These are phyloP conservation scores for Solanum tarijense DNA, from an alignment of 257 asterid species.

Conservation along the genomic window DNA sequence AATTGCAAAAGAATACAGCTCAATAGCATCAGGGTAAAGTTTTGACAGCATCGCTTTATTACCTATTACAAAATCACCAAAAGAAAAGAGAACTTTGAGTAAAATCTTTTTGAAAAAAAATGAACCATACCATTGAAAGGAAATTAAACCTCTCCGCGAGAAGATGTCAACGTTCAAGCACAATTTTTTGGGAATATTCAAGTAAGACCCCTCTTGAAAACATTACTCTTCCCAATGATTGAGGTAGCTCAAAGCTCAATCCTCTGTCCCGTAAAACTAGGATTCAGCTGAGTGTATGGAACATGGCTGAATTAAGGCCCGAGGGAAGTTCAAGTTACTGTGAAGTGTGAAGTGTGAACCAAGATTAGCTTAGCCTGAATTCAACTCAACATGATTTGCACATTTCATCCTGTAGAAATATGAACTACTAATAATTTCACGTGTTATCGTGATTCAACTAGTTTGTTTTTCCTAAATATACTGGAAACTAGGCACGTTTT, in stretches of 20 bases:
- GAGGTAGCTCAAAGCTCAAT: background rate
- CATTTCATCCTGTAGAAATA: background rate
- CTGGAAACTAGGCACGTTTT: background rate
- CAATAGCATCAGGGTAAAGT: conserved; percentile 49
- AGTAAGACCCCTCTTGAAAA: background rate
- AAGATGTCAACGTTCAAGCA: background rate
- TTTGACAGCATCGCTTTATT: conserved; percentile 74
- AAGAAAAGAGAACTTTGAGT: background rate
- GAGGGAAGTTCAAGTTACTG: background rate
- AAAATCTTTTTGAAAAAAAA: background rate
- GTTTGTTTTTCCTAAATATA: background rate
- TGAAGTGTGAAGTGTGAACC: background rate
- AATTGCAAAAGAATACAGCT: conserved; percentile 67
- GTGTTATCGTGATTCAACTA: background rate
- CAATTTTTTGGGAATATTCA: background rate
- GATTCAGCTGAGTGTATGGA: background rate
- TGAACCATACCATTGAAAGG: background rate
- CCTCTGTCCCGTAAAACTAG: background rate
- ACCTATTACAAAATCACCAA: conserved; percentile 18
- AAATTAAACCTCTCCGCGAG: background rate
- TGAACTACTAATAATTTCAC: background rate
- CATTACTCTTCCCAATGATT: background rate
- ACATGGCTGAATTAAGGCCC: background rate
- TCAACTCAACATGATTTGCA: background rate
- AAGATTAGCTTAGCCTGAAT: background rate